Evolutionary conservation across 495 filamentous ascomycete genomes (phyloP).

Genomic region (Aspergillus affinis): DNA sequence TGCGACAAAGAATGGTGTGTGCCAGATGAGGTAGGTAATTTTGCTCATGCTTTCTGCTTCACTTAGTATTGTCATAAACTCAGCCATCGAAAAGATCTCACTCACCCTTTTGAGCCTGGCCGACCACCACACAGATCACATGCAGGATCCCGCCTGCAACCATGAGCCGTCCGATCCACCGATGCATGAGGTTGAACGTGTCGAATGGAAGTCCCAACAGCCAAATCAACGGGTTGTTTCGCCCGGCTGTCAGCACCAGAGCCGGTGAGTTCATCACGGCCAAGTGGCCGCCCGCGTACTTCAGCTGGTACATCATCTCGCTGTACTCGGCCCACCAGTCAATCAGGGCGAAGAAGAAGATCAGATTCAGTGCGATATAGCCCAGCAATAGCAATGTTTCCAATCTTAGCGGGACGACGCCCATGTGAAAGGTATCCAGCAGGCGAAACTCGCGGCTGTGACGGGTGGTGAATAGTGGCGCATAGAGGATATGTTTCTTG

Average conservation of each 20-base stretch:
- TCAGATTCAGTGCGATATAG: conserved; percentile 36
- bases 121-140: conserved; percentile 34
- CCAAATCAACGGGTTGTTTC: conserved; percentile 43
- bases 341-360: conserved; percentile 39
- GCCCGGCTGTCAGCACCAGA: conserved; percentile 39
- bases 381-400: conserved; percentile 31
- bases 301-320: conserved; percentile 38
- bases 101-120: conserved; percentile 21
- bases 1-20: conserved; percentile 34
- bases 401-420: conserved; percentile 39
- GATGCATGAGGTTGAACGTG: conserved; percentile 47
- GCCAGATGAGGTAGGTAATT: conserved; percentile 32
- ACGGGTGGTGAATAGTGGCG: conserved; percentile 36
- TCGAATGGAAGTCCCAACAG: conserved; percentile 42
- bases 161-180: conserved; percentile 44
- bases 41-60: conserved; percentile 24
- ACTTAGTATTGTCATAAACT: neutral
- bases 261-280: conserved; percentile 45
- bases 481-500: conserved; percentile 46
- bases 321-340: conserved; percentile 39
- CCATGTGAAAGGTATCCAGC: conserved; percentile 36
- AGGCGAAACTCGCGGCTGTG: conserved; percentile 44
- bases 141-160: conserved; percentile 37
- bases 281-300: conserved; percentile 40
- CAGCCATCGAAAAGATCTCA: conserved; percentile 18